These are phyloP conservation scores for Bryoglossum gracile DNA, from an alignment of 495 filamentous ascomycete genomes.

Conservation along the genomic window DNA sequence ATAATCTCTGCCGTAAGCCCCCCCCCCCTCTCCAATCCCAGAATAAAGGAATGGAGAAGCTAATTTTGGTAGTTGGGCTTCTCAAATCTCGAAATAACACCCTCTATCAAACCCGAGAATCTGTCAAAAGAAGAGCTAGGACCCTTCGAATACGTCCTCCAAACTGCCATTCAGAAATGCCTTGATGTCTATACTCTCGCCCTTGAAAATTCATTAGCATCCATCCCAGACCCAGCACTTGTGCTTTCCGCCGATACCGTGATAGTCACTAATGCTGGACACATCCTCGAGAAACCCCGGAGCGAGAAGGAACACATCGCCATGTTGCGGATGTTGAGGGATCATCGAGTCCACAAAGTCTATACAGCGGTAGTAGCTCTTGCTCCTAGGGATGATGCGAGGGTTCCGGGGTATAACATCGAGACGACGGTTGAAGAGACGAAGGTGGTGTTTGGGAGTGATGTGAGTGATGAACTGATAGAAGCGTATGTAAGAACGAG, in stretches of 20 bases:
- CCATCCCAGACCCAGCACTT: conserved; percentile 60
- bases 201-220: conserved; percentile 35
- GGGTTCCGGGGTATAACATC: conserved; percentile 77
- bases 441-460: conserved; percentile 65
- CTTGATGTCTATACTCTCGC: conserved; percentile 67
- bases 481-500: conserved; percentile 81
- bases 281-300: conserved; percentile 83
- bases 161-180: conserved; percentile 77
- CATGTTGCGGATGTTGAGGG: conserved; percentile 75
- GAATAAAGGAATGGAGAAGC: background rate
- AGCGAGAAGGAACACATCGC: conserved; percentile 69
- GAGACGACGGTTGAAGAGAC: conserved; percentile 84
- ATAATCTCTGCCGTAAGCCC: conserved; percentile 53
- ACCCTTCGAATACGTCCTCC: conserved; percentile 84
- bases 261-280: conserved; percentile 65
- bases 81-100: conserved; percentile 68
- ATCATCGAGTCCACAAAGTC: conserved; percentile 64
- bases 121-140: conserved; percentile 64
- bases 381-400: conserved; percentile 66
- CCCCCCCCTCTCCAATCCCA: conserved; percentile 2
- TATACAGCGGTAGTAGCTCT: conserved; percentile 78
- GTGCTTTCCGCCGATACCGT: conserved; percentile 91
- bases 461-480: conserved; percentile 74
- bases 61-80: conserved; percentile 52
- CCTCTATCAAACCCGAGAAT: conserved; percentile 74